Percentiles rank a stretch among this genome's conserved stretches.
These are phyloP conservation scores for Penicillium janthinellum DNA, from an alignment of 2,329 filamentous ascomycete genomes.

Conservation along the genomic window DNA sequence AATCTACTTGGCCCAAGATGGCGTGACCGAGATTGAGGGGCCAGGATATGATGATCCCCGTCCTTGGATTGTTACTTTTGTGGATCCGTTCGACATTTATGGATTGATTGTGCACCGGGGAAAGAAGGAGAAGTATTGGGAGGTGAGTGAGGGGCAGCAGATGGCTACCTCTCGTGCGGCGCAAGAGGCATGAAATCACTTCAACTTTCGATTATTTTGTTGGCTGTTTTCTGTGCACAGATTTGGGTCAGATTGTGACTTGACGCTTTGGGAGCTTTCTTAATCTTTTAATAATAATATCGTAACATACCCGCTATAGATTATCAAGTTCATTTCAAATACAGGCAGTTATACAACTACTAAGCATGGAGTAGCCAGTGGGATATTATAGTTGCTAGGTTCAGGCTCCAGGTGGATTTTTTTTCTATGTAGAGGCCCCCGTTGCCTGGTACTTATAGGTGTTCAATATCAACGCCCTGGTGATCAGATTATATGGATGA, in stretches of 20 bases:
- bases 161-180: background rate
- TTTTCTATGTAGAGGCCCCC: no score
- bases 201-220: background rate
- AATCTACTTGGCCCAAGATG: conserved; percentile 55
- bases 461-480: background rate
- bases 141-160: conserved; percentile 18
- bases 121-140: conserved; percentile 45
- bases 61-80: conserved; percentile 45
- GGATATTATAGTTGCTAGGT: no score
- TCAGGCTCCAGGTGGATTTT: no score
- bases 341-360: background rate
- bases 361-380: no score
- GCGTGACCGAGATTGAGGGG: conserved; percentile 54
- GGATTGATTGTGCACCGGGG: conserved; percentile 40
- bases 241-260: background rate
- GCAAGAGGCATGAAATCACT: conserved; percentile 2
- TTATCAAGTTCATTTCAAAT: background rate
- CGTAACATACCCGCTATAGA: background rate
- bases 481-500: conserved; percentile 11
- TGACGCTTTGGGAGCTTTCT: background rate
- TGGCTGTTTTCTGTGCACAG: background rate
- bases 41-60: conserved; percentile 54
- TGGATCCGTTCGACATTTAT: conserved; percentile 48
- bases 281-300: background rate
- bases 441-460: background rate